Conservation (phyloP, 148 eudicot species). For the Persicaria maculosa region DNA sequence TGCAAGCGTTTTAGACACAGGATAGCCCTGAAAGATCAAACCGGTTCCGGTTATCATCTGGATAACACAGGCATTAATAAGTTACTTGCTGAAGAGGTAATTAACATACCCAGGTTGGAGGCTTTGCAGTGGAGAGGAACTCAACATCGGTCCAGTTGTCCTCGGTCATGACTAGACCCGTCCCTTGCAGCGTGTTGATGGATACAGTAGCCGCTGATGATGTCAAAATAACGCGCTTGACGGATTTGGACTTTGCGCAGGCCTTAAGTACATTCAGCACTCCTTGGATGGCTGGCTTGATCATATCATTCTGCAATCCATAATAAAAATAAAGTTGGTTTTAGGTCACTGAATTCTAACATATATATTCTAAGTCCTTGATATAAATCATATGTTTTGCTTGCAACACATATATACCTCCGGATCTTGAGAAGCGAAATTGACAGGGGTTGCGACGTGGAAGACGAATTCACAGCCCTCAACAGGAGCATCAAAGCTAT, state of each 20-base stretch:
- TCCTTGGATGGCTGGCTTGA: conserved; percentile 55
- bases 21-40: conserved; percentile 38
- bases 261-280: conserved; percentile 41
- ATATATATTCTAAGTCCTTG: too few relatives aligned
- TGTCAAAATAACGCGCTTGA: conserved; percentile 30
- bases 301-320: conserved; percentile 50
- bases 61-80: too few relatives aligned
- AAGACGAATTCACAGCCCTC: conserved; percentile 46
- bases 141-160: conserved; percentile 11
- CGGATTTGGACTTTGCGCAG: conserved; percentile 34
- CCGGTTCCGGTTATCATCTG: background rate
- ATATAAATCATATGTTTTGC: too few relatives aligned
- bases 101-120: conserved; percentile 10
- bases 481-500: conserved; percentile 46
- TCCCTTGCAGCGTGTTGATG: background rate
- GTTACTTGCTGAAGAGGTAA: too few relatives aligned
- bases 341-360: background rate
- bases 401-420: conserved; percentile 25
- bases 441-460: conserved; percentile 58
- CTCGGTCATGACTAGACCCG: conserved; percentile 5
- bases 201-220: conserved; percentile 9
- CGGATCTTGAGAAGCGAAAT: conserved; percentile 56
- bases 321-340: background rate
- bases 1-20: conserved; percentile 48
- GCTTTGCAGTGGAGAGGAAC: conserved; percentile 6